Evolutionary conservation across 2,329 filamentous ascomycete genomes (phyloP), one percentile per base, ranked within the genome.

Genomic region (Fusarium begoniae): DNA sequence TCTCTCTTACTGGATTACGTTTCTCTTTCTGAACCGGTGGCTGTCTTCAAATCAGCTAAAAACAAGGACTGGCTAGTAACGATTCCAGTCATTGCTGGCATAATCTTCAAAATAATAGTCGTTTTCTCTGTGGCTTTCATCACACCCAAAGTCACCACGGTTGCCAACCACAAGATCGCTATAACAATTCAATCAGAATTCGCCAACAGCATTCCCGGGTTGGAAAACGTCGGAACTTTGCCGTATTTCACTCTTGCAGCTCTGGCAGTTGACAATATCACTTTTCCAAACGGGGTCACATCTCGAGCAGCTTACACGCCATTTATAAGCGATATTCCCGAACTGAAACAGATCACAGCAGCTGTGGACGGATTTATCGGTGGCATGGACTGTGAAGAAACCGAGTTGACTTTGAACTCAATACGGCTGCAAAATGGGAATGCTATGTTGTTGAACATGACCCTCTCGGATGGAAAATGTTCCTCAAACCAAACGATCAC

Each of bases 1-100:
- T 82, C 81, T 22, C 68, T 85, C 41, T 70, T 84, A 45, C 73
- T 84, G 26, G 83, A 85, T 69, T 82, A 82, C 24, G 63, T 79
- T 20, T 80, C 81, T 40, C 77, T 80, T 66, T 69, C 76, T 17
- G 78, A 80, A 35, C 79, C 80, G 2, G 50, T 69, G 51, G 79
- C 78, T 6, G 59, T 83, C 5, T 24, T 78, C 8, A 75, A 70
- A 58, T 81, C 82, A 6, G 24, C 78, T 3, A 76, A 72, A 28
- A 83, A 83, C 43, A 72, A 75, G 45, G 83, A 85, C 67, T 81
- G 74, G 69, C 74, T 81, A 12, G 82, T 84, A 13, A 78, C 76
- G 2, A 75, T 72, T 28, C 72, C 80, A 0, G 65, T 79, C 2
- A 59, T 70, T 1, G 63, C 80, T 3, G 78, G 80, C 3, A 38